Conservation (phyloP, 2,329 filamentous ascomycete genomes). For the Metarhizium anisopliae region DNA sequence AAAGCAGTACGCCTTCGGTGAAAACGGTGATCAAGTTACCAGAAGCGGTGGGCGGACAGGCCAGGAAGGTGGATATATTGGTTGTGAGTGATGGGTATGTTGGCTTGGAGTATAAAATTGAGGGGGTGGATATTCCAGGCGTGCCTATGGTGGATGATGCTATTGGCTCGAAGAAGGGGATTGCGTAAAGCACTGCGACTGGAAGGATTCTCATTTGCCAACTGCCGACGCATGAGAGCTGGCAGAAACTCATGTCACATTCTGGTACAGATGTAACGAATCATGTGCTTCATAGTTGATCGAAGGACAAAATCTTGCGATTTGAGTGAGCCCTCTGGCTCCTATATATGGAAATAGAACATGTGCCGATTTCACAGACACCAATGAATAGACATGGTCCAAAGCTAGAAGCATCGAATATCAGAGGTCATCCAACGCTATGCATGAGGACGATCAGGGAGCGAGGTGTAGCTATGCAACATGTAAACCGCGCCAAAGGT, state of each 20-base stretch:
- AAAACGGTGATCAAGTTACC: conserved; percentile 54
- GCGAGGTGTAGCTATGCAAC: not conserved
- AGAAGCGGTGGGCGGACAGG: conserved; percentile 30
- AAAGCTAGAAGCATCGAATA: not conserved
- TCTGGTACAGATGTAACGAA: not conserved
- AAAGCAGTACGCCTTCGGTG: conserved; percentile 40
- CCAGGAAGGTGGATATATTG: conserved; percentile 59
- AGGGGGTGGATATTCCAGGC: conserved; percentile 43
- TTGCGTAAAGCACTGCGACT: not conserved
- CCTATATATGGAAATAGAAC: not conserved
- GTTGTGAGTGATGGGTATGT: conserved; percentile 85
- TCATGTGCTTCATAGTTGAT: not conserved
- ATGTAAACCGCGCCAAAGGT: not conserved
- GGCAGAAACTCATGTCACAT: no score
- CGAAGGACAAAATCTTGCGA: not conserved
- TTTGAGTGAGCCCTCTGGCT: not conserved
- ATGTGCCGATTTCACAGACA: not conserved
- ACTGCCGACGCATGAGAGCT: no score
- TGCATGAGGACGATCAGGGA: not conserved
- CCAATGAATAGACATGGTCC: not conserved
- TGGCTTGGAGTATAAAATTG: conserved; percentile 52
- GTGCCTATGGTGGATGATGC: conserved; percentile 38
- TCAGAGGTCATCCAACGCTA: not conserved
- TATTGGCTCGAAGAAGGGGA: conserved; percentile 28
- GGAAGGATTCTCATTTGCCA: no score